These are phyloP conservation scores for Mesembryanthemum crystallinum DNA, from an alignment of 148 eudicot genomes.

Conservation along the genomic window DNA sequence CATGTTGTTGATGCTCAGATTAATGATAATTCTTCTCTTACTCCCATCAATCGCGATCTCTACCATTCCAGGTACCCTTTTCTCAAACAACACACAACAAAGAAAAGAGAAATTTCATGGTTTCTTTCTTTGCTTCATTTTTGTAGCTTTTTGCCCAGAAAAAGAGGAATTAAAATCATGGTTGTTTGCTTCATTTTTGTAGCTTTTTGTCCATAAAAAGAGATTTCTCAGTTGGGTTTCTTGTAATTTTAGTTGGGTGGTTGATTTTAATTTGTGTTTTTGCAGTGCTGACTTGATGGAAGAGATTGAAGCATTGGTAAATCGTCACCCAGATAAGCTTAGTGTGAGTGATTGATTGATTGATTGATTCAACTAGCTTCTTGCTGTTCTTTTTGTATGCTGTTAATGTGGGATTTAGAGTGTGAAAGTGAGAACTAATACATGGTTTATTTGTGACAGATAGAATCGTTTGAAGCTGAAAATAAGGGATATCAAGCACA, in stretches of 20 bases:
- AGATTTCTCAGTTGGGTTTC: no score
- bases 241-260: background rate
- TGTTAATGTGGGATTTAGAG: background rate
- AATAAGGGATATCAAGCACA: conserved; percentile 76
- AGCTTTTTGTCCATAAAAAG: background rate
- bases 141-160: background rate
- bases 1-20: conserved; percentile 34
- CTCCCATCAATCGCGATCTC: conserved; percentile 89
- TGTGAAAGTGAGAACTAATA: background rate
- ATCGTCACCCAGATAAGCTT: conserved; percentile 78
- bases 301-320: conserved; percentile 71
- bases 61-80: conserved; percentile 67
- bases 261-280: conserved; percentile 4
- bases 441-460: conserved; percentile 40
- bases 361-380: background rate
- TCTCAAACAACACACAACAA: background rate
- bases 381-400: no score
- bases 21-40: conserved; percentile 34
- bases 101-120: background rate
- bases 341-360: conserved; percentile 51
- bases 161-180: background rate
- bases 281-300: conserved; percentile 70
- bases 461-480: conserved; percentile 61
- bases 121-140: conserved; percentile 4
- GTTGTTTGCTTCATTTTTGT: background rate